phyloP scores from a whole-genome alignment of 2,329 filamentous ascomycete genomes.

The Trichoderma koningiopsis region DNA sequence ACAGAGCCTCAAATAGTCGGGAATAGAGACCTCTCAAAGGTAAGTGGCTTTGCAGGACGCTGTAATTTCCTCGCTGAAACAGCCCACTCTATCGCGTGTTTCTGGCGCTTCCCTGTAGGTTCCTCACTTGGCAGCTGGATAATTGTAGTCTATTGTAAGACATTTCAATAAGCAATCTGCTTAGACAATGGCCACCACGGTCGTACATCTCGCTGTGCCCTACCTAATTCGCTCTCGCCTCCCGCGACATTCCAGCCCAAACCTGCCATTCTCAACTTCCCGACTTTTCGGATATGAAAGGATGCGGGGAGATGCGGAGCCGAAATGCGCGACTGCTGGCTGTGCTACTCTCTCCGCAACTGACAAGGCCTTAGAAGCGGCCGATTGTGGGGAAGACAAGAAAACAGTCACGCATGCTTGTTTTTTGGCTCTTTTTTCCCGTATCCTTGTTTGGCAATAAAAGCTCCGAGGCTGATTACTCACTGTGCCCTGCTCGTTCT shows the following conservation, averaged over 20 bases:
- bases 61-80: neutral
- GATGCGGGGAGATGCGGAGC: constrained; percentile 27
- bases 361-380: constrained; percentile 5
- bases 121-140: neutral
- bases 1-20: neutral
- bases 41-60: neutral
- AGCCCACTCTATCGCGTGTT: neutral
- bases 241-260: neutral
- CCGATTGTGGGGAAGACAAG: constrained; percentile 21
- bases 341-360: constrained; percentile 17
- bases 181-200: neutral
- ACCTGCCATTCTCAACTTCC: neutral
- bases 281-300: constrained; percentile 12
- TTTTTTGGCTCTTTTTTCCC: neutral
- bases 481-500: neutral
- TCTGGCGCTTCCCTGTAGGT: neutral
- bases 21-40: neutral
- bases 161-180: neutral
- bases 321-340: constrained; percentile 10
- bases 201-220: neutral
- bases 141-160: neutral
- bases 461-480: neutral
- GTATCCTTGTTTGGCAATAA: neutral
- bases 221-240: neutral
- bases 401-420: constrained; percentile 18